phyloP scores from a whole-genome alignment of 306 rosid species.

The Prinsepia uniflora region DNA sequence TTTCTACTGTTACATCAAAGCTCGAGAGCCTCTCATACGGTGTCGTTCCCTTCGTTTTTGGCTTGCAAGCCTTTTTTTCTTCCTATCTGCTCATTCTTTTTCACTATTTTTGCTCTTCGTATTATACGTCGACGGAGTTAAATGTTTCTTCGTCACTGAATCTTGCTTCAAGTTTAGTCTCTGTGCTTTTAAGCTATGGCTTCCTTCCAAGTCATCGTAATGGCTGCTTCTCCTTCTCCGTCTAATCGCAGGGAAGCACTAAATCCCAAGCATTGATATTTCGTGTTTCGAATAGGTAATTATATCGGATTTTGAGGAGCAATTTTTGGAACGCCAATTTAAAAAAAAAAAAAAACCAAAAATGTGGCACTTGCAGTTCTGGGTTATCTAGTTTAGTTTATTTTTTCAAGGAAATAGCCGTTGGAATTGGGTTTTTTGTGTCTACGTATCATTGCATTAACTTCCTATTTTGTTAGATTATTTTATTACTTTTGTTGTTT shows the following conservation, averaged over 20 bases:
- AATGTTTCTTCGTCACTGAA: conserved; percentile 21
- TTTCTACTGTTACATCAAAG: conserved; percentile 43
- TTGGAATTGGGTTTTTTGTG: conserved; percentile 2
- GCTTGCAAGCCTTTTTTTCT: not conserved
- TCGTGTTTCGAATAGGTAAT: not conserved
- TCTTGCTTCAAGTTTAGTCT: conserved; percentile 14
- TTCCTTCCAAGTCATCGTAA: not conserved
- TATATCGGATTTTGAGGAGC: not conserved
- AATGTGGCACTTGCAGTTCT: conserved; percentile 9
- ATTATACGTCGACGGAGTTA: conserved; percentile 23
- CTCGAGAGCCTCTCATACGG: not conserved
- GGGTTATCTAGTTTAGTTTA: not conserved
- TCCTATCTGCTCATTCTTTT: conserved; percentile 1
- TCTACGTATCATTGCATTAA: conserved; percentile 21
- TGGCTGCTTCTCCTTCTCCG: conserved; percentile 3
- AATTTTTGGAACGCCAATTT: not conserved
- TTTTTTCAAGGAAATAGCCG: conserved; percentile 15
- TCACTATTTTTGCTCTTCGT: not conserved
- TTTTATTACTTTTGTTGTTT: conserved; percentile 1
- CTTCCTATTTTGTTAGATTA: not conserved
- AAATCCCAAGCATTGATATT: not conserved
- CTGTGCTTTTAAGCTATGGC: conserved; percentile 28
- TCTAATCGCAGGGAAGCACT: not conserved
- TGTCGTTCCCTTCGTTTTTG: conserved; percentile 11
- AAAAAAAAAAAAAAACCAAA: conserved; percentile 10